Percentiles rank a stretch among this genome's conserved stretches.
These are phyloP conservation scores for Saccharomyces kudriavzevii DNA, from an alignment of 805 yeast genomes.

Conservation along the genomic window DNA sequence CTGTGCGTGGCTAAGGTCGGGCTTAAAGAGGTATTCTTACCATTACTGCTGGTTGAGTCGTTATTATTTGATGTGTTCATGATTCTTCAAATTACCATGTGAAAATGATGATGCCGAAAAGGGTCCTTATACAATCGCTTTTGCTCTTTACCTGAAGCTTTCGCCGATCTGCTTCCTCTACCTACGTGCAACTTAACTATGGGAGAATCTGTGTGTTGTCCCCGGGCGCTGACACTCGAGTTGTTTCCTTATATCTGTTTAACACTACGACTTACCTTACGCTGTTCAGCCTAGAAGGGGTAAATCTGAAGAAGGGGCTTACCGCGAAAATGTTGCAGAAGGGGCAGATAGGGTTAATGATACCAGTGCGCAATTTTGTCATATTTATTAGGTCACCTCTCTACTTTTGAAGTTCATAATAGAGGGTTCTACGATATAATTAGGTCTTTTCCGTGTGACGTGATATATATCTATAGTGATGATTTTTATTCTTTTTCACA, in stretches of 20 bases:
- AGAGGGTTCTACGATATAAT: no score
- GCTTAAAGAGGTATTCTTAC: conserved; percentile 4
- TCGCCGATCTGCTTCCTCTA: neutral
- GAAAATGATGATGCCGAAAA: neutral
- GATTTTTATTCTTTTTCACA: neutral
- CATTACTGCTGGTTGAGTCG: conserved; percentile 4
- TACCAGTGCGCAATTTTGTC: neutral
- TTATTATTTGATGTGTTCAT: conserved; percentile 2
- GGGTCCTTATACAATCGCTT: neutral
- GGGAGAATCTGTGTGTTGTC: no score
- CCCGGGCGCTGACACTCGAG: neutral
- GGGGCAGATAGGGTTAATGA: neutral
- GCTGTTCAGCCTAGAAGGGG: neutral
- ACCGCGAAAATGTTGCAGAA: neutral
- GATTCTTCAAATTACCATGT: neutral
- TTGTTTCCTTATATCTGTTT: neutral
- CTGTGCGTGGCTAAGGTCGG: neutral
- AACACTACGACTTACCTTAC: neutral
- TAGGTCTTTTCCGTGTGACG: neutral
- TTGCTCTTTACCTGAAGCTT: neutral
- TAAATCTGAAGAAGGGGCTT: neutral
- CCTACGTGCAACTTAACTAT: no score
- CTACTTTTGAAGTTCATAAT: no score
- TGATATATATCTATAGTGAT: neutral
- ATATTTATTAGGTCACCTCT: neutral